Conservation (phyloP, 164 flowering plant species). For the Liquidambar formosana region DNA sequence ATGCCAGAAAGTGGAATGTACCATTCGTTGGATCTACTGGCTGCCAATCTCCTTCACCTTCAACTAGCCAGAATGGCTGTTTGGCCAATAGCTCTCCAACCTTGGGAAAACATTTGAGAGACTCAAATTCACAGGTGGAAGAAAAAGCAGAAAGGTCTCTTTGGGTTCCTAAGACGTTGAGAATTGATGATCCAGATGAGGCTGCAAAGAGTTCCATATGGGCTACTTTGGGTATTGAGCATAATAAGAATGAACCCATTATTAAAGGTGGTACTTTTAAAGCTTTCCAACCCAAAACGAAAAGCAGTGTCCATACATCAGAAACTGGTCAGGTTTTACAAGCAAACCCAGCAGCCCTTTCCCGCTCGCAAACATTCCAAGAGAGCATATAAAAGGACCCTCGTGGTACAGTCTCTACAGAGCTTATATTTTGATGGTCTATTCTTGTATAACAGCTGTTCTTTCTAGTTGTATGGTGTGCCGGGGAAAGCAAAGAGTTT, state of each 20-base stretch:
- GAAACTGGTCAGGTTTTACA: slow-evolving; percentile 34
- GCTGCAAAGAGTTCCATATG: slow-evolving; percentile 47
- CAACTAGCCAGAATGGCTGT: slow-evolving; percentile 34
- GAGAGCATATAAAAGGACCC: slow-evolving; percentile 30
- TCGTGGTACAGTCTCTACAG: no score
- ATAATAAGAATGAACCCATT: slow-evolving; percentile 24
- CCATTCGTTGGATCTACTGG: slow-evolving; percentile 23
- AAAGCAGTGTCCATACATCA: slow-evolving; percentile 11
- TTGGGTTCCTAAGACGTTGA: slow-evolving; percentile 45
- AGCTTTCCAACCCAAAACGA: slow-evolving; percentile 28
- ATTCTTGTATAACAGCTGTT: no score
- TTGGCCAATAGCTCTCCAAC: slow-evolving; percentile 41
- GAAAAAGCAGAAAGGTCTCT: slow-evolving; percentile 36
- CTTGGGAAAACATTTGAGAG: slow-evolving; percentile 61
- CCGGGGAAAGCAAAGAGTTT: no score
- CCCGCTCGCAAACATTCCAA: slow-evolving; percentile 48
- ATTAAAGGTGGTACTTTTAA: slow-evolving; percentile 29
- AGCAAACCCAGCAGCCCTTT: slow-evolving; percentile 55
- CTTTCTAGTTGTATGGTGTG: no score
- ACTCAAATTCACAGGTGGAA: slow-evolving; percentile 25
- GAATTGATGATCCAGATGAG: slow-evolving; percentile 44
- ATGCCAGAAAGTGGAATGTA: slow-evolving; percentile 27
- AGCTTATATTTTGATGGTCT: no score
- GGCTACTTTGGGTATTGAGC: slow-evolving; percentile 41
- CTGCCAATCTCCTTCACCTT: slow-evolving; percentile 28